These are phyloP conservation scores for Sphagnum fallax DNA, from an alignment of 228 moss, liverwort and hornwort genomes.

Conservation along the genomic window DNA sequence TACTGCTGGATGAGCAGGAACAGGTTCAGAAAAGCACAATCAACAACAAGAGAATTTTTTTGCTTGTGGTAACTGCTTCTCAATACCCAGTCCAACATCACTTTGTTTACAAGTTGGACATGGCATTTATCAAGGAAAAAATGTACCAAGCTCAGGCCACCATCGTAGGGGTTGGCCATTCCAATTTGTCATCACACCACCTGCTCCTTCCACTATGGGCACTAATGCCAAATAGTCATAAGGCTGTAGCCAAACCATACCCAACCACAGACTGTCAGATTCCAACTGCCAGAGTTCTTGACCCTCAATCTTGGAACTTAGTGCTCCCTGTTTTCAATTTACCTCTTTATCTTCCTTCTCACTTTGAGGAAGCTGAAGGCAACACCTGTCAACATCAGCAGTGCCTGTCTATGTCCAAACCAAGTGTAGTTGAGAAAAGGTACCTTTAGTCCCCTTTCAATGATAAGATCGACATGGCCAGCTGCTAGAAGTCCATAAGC, in stretches of 20 bases:
- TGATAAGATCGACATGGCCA: conserved; percentile 75
- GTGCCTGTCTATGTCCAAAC: neutral
- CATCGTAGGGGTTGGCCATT: conserved; percentile 68
- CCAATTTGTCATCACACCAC: conserved; percentile 87
- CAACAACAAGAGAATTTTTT: neutral
- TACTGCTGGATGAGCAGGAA: neutral
- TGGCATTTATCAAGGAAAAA: neutral
- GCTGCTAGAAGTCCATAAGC: conserved; percentile 95
- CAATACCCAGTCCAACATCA: neutral
- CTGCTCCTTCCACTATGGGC: conserved; percentile 94
- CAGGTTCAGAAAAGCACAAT: neutral
- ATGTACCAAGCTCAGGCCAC: conserved; percentile 53
- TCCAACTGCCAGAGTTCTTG: neutral
- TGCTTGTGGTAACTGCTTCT: neutral
- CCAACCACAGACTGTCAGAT: neutral
- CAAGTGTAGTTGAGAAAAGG: neutral
- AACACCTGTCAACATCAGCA: neutral
- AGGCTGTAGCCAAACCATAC: conserved; percentile 37
- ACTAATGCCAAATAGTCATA: conserved; percentile 93
- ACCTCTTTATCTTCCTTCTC: neutral
- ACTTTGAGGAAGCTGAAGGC: neutral
- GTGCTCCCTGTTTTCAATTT: neutral
- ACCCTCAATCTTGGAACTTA: too few species aligned
- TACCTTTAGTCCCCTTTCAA: conserved; percentile 95
- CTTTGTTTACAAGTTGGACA: neutral